These are phyloP conservation scores for Berkeleyomyces basicola DNA, from an alignment of 2,329 filamentous ascomycete genomes.

Conservation along the genomic window DNA sequence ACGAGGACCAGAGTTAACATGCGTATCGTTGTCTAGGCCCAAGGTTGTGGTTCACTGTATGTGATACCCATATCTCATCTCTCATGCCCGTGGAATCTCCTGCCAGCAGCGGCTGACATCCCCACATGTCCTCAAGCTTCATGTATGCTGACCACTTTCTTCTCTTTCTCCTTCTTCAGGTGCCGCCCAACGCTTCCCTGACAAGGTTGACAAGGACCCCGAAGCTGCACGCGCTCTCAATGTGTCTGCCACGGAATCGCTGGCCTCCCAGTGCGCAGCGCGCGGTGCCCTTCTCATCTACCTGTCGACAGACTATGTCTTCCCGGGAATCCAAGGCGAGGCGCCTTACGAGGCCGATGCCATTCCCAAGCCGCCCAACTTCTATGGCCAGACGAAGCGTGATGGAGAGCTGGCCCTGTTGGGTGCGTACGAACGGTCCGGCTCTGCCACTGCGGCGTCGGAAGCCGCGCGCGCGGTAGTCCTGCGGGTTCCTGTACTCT, in stretches of 20 bases:
- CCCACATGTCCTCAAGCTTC: neutral
- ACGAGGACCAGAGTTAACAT: neutral
- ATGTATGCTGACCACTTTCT: neutral
- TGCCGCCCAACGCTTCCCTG: constrained; percentile 75
- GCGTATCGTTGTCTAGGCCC: constrained; percentile 33
- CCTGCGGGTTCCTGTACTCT: constrained; percentile 68
- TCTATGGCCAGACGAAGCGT: constrained; percentile 49
- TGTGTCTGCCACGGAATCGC: constrained; percentile 47
- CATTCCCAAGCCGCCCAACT: constrained; percentile 52
- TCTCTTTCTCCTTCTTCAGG: constrained; percentile 29
- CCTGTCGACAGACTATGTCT: constrained; percentile 73
- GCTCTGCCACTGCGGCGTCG: constrained; percentile 26
- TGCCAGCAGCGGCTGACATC: neutral
- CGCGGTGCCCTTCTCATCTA: constrained; percentile 52
- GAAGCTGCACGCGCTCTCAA: constrained; percentile 59
- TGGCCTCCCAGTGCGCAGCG: constrained; percentile 49
- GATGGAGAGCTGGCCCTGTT: constrained; percentile 49
- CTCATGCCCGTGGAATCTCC: neutral
- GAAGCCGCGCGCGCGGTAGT: constrained; percentile 45
- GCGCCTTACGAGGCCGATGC: constrained; percentile 61
- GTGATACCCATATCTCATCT: constrained; percentile 17
- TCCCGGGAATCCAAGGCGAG: constrained; percentile 56
- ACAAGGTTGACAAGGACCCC: constrained; percentile 68
- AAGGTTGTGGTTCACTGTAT: constrained; percentile 67
- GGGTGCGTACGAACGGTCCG: constrained; percentile 35